Evolutionary conservation across 352 stramenopile genomes (phyloP).

Genomic region (Phytophthora megakarya): DNA sequence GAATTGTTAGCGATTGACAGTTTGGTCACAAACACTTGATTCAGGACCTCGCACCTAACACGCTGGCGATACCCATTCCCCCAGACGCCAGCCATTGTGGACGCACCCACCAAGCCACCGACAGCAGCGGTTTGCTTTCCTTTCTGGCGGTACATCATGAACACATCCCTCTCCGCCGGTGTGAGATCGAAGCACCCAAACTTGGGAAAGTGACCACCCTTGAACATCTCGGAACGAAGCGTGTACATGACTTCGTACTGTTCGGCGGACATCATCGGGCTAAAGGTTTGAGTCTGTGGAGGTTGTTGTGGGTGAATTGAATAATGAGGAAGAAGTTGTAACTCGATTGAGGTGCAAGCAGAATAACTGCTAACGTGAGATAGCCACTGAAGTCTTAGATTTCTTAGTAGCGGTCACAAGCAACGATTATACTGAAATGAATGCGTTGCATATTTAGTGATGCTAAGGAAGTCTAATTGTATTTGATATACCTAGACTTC

Average conservation of each 20-base stretch:
- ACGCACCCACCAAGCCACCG: conserved; percentile 9
- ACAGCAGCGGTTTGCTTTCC: conserved; percentile 13
- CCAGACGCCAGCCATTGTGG: conserved; percentile 25
- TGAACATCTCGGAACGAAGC: conserved; percentile 16
- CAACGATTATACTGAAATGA: too few species aligned
- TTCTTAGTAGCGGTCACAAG: too few species aligned
- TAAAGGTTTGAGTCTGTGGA: too few species aligned
- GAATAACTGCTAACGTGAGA: too few species aligned
- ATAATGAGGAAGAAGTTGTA: too few species aligned
- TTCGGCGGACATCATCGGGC: not conserved
- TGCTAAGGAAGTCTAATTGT: too few species aligned
- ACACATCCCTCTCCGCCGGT: conserved; percentile 21
- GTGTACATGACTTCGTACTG: conserved; percentile 18
- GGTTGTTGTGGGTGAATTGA: too few species aligned
- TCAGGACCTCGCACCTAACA: conserved; percentile 13
- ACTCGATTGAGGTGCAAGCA: too few species aligned
- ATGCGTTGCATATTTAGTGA: too few species aligned
- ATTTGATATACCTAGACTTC: too few species aligned
- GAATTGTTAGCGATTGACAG: not conserved
- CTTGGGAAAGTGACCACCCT: not conserved
- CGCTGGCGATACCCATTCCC: conserved; percentile 12
- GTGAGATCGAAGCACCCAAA: not conserved
- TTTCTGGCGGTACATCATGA: conserved; percentile 16
- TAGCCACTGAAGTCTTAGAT: too few species aligned
- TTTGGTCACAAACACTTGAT: not conserved